Conservation (phyloP, 192 early-diverging fungal species). For the Neocallimastix lanati region DNA sequence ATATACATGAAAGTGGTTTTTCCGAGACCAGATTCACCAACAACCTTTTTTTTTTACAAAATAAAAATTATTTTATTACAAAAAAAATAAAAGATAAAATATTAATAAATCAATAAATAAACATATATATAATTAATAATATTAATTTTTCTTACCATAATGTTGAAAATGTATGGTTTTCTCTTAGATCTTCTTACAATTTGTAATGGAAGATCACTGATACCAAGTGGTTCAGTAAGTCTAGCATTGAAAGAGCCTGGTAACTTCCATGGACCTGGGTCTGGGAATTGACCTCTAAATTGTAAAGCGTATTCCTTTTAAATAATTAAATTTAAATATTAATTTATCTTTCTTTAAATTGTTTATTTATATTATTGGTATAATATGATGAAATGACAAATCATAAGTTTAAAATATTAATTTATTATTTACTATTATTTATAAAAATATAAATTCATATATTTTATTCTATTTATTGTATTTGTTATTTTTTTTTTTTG, state of each 20-base stretch:
- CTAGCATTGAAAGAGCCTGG: conserved; percentile 37
- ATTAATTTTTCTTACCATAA: conserved; percentile 47
- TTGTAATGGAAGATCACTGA: conserved; percentile 52
- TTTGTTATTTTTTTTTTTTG: no score
- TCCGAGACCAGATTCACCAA: not conserved
- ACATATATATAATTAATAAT: no score
- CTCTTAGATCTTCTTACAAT: conserved; percentile 44
- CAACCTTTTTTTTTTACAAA: not conserved
- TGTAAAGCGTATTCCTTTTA: not conserved
- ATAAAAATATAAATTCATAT: no score
- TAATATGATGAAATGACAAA: no score
- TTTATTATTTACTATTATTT: no score
- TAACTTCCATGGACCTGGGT: conserved; percentile 71
- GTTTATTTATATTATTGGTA: not conserved
- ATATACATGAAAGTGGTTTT: not conserved
- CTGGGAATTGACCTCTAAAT: conserved; percentile 30
- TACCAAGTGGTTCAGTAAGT: conserved; percentile 39
- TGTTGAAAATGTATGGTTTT: conserved; percentile 54
- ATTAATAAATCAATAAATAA: no score
- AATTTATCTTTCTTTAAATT: not conserved
- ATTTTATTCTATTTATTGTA: no score
- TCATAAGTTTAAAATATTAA: no score
- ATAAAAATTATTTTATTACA: no score
- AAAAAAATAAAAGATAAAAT: no score
- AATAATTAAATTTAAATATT: not conserved